phyloP scores from a whole-genome alignment of 2,329 filamentous ascomycete species.

The Aspergillus tubingensis region DNA sequence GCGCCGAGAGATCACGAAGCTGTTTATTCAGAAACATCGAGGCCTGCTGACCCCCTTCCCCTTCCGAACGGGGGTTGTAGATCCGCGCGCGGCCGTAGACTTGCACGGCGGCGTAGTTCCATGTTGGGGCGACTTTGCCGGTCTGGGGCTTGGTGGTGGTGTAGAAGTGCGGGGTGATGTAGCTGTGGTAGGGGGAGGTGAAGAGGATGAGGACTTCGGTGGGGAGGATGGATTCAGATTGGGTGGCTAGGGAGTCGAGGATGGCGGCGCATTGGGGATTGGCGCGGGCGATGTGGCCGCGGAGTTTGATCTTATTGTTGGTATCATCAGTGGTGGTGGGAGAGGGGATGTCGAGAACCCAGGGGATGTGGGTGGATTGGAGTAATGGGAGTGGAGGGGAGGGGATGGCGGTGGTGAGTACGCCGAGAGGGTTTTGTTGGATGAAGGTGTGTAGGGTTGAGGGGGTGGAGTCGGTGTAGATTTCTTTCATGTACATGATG shows the following conservation, averaged over 20 bases:
- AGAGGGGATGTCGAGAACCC: constrained; percentile 53
- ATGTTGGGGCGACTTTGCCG: constrained; percentile 69
- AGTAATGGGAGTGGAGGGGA: constrained; percentile 54
- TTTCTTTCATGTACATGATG: neutral
- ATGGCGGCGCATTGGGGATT: constrained; percentile 67
- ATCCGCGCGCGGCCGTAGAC: constrained; percentile 61
- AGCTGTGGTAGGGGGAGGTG: constrained; percentile 60
- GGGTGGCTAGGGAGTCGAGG: constrained; percentile 47
- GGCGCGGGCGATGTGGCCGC: constrained; percentile 63
- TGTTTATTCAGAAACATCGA: constrained; percentile 53
- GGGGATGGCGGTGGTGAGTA: constrained; percentile 63
- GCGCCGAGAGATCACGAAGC: constrained; percentile 44
- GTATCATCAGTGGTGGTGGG: constrained; percentile 38
- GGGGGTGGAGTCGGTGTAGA: neutral
- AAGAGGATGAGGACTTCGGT: constrained; percentile 66
- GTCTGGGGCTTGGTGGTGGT: constrained; percentile 63
- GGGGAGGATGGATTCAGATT: constrained; percentile 22
- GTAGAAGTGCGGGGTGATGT: constrained; percentile 71
- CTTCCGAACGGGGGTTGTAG: constrained; percentile 47
- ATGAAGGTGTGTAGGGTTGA: constrained; percentile 54
- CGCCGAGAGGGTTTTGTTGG: constrained; percentile 60
- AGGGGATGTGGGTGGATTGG: constrained; percentile 64
- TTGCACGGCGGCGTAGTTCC: constrained; percentile 69
- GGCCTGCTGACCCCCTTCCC: constrained; percentile 47
- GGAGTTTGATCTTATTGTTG: constrained; percentile 43